Conservation (phyloP, 345 rosid species). For the Hirschfeldia incana region DNA sequence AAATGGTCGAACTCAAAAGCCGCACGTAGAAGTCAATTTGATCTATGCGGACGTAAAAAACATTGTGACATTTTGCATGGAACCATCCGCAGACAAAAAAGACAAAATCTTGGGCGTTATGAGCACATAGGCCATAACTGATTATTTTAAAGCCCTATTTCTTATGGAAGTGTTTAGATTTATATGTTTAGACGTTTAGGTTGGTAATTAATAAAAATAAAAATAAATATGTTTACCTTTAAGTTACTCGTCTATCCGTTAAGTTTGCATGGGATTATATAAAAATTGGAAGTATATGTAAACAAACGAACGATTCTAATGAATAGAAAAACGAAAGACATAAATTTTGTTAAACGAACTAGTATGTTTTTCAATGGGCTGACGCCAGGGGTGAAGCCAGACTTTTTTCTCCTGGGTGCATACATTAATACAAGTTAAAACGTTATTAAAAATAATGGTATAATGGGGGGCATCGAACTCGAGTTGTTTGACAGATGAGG, state of each 20-base stretch:
- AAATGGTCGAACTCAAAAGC: constrained; percentile 1
- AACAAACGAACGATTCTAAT: neutral
- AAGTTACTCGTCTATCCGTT: neutral
- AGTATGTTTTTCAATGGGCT: neutral
- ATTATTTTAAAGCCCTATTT: neutral
- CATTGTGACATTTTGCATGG: constrained; percentile 2
- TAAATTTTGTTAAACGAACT: neutral
- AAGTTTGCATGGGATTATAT: neutral
- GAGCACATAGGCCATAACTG: neutral
- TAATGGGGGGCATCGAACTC: no score
- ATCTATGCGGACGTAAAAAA: neutral
- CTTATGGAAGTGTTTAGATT: neutral
- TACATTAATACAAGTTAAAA: no score
- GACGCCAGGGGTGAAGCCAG: no score
- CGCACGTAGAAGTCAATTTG: neutral
- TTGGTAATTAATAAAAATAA: neutral
- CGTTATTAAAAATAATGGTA: no score
- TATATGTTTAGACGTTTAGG: neutral
- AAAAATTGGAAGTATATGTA: neutral
- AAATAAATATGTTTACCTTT: neutral
- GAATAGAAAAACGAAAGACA: neutral
- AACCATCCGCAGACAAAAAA: neutral
- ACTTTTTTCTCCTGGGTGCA: no score
- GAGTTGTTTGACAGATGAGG: no score
- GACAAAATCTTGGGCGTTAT: neutral